Percentiles rank a stretch among this genome's conserved stretches.
phyloP scores from a whole-genome alignment of 495 filamentous ascomycete species.

The Astrothelium macrocarpum region DNA sequence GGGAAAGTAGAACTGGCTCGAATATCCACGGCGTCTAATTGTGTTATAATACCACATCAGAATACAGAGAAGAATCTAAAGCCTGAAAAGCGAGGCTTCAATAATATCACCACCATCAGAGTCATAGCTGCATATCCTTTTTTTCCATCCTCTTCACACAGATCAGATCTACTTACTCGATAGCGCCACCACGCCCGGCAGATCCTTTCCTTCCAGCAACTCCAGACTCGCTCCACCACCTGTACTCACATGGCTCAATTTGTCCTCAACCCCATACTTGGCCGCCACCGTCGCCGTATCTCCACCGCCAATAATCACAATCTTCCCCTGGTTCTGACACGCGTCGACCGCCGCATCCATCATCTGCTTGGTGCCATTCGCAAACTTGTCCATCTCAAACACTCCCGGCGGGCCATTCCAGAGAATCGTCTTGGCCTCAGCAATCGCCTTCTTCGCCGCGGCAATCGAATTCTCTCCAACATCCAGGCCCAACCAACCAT shows the following conservation, averaged over 20 bases:
- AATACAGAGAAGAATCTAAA: conserved; percentile 8
- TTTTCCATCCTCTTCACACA: background rate
- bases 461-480: conserved; percentile 79
- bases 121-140: background rate
- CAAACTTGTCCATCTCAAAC: conserved; percentile 94
- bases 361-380: conserved; percentile 78
- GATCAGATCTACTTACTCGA: conserved; percentile 62
- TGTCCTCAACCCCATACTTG: conserved; percentile 91
- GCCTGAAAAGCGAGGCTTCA: conserved; percentile 5
- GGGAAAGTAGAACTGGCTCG: background rate
- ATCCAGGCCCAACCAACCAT: conserved; percentile 96
- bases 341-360: conserved; percentile 78
- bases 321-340: conserved; percentile 61
- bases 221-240: conserved; percentile 93
- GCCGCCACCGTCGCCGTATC: conserved; percentile 97
- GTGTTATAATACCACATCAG: background rate
- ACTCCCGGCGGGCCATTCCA: conserved; percentile 97
- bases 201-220: conserved; percentile 91
- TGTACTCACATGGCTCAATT: conserved; percentile 95
- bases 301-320: conserved; percentile 96
- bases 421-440: conserved; percentile 86
- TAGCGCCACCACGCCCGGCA: conserved; percentile 89
- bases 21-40: conserved; percentile 1
- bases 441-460: conserved; percentile 76
- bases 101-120: background rate